Evolutionary conservation across 768 basidiomycete genomes (phyloP).

Genomic region (Ephemerocybe angulata): DNA sequence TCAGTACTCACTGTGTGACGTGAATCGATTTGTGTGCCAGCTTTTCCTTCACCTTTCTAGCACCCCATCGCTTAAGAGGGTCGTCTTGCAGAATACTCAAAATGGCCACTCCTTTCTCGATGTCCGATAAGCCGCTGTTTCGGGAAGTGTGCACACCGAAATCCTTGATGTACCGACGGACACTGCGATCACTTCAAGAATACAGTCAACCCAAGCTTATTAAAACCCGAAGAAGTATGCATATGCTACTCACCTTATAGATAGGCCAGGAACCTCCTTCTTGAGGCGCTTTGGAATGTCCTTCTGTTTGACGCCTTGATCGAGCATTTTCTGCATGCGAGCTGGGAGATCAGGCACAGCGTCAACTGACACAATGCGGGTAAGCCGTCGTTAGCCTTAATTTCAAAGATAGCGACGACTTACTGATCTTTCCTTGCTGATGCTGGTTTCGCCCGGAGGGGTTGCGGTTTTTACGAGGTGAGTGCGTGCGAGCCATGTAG

Average conservation of each 20-base stretch:
- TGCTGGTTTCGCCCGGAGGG: neutral
- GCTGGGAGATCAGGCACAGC: neutral
- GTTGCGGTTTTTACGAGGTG: neutral
- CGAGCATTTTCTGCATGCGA: neutral
- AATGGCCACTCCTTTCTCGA: constrained; percentile 11
- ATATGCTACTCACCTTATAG: neutral
- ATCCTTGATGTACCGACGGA: constrained; percentile 8
- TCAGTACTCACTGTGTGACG: constrained; percentile 10
- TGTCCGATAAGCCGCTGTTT: neutral
- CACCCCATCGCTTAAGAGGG: constrained; percentile 13
- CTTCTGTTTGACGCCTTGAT: neutral
- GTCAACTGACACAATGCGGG: neutral
- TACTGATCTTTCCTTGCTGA: neutral
- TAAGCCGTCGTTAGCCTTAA: neutral
- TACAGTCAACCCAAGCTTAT: neutral
- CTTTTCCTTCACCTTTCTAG: constrained; percentile 14
- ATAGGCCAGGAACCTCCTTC: neutral
- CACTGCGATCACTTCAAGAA: constrained; percentile 2
- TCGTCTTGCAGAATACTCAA: constrained; percentile 11
- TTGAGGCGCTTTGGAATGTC: neutral
- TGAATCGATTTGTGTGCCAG: constrained; percentile 11
- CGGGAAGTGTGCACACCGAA: constrained; percentile 8
- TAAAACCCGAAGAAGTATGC: neutral
- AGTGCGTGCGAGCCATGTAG: neutral
- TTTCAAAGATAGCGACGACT: neutral